A percentile compares a stretch with the other conserved stretches of the same genome.
phyloP scores from a whole-genome alignment of 805 yeast genomes.

The Tetrapisispora arboricola region DNA sequence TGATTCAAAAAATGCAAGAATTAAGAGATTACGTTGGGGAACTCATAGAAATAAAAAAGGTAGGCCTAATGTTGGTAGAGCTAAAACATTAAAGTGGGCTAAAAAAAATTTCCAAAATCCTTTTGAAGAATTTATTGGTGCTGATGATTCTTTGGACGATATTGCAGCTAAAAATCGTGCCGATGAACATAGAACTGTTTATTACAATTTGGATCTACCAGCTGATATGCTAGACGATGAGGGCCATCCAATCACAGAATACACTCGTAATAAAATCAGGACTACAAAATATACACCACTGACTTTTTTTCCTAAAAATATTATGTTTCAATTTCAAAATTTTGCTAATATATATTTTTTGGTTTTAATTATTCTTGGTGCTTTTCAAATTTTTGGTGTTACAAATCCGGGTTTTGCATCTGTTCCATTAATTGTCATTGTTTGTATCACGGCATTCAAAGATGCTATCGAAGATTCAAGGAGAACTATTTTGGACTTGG shows the following conservation, averaged over 20 bases:
- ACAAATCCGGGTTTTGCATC: slow-evolving; percentile 65
- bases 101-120: slow-evolving; percentile 29
- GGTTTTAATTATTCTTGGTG: slow-evolving; percentile 67
- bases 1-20: slow-evolving; percentile 14
- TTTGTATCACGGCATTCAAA: slow-evolving; percentile 60
- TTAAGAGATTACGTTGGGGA: slow-evolving; percentile 83
- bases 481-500: slow-evolving; percentile 61
- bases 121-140: slow-evolving; percentile 14
- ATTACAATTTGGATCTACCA: slow-evolving; percentile 53
- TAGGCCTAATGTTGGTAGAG: slow-evolving; percentile 48
- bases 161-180: slow-evolving; percentile 31
- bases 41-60: slow-evolving; percentile 71
- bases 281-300: slow-evolving; percentile 93
- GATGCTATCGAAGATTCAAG: slow-evolving; percentile 79
- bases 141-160: slow-evolving; percentile 21
- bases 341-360: slow-evolving; percentile 87
- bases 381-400: slow-evolving; percentile 68
- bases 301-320: slow-evolving; percentile 77
- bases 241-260: slow-evolving; percentile 46
- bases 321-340: slow-evolving; percentile 70
- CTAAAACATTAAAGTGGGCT: slow-evolving; percentile 49
- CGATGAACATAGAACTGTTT: slow-evolving; percentile 39
- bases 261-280: slow-evolving; percentile 83
- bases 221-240: slow-evolving; percentile 47
- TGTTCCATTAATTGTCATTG: slow-evolving; percentile 73